Evolutionary conservation across 1,139 yeast genomes (phyloP).

Genomic region (Magnusiomyces suaveolens): DNA sequence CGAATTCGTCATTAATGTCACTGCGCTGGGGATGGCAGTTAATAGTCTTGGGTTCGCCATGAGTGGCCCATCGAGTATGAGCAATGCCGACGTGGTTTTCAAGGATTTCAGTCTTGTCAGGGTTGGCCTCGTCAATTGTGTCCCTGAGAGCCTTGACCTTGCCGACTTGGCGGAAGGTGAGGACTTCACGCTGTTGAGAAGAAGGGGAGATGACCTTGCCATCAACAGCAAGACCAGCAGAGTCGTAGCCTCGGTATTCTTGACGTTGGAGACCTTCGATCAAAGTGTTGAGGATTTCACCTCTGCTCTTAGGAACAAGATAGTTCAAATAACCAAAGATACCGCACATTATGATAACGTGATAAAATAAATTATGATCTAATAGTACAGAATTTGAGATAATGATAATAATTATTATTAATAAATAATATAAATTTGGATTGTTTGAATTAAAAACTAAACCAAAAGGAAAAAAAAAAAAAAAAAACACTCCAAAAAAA

Average conservation of each 20-base stretch:
- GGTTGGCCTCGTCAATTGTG: constrained; percentile 45
- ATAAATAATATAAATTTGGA: constrained; percentile 20
- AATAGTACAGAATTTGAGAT: constrained; percentile 21
- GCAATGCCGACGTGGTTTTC: constrained; percentile 93
- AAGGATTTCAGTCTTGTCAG: constrained; percentile 53
- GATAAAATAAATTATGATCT: constrained; percentile 1
- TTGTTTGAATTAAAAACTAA: constrained; percentile 17
- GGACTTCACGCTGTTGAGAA: constrained; percentile 35
- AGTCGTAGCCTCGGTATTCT: constrained; percentile 97
- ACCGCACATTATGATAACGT: constrained; percentile 44
- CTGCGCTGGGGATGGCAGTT: constrained; percentile 98
- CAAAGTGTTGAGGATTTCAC: constrained; percentile 81
- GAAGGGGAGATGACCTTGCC: constrained; percentile 49
- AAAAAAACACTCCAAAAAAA: constrained; percentile 17
- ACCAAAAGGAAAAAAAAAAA: constrained; percentile 13
- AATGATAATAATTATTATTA: too few relatives aligned
- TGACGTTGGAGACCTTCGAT: constrained; percentile 86
- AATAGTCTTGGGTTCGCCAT: constrained; percentile 76
- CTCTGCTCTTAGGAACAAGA: constrained; percentile 83
- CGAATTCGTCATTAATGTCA: constrained; percentile 71
- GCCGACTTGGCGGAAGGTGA: constrained; percentile 78
- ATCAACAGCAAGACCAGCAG: constrained; percentile 92
- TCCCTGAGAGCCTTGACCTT: constrained; percentile 77
- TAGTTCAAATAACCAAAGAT: constrained; percentile 97
- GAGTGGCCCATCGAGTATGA: constrained; percentile 99